Conservation (phyloP, 2,329 filamentous ascomycete species). For the Neofusicoccum kwambonambiense region DNA sequence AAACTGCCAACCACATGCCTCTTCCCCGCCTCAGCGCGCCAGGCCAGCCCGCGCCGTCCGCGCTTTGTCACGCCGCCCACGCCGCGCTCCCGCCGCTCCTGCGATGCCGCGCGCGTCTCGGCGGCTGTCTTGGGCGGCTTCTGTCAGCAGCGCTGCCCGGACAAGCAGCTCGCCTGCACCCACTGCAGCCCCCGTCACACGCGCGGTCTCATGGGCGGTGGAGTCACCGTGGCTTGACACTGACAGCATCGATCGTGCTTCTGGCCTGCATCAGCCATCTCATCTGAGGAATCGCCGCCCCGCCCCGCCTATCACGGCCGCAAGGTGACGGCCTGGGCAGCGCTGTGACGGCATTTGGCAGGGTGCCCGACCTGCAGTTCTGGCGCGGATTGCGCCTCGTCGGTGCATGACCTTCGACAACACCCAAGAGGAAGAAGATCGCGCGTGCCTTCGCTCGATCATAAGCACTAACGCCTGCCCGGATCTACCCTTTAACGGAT, state of each 20-base stretch:
- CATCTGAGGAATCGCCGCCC: not conserved
- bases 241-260: constrained; percentile 13
- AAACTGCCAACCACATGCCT: constrained; percentile 5
- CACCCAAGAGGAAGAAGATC: not conserved
- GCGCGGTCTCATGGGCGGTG: not conserved
- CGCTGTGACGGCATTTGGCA: not conserved
- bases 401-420: constrained; percentile 5
- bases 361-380: not conserved
- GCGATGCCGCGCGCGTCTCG: not conserved
- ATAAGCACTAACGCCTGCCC: constrained; percentile 9
- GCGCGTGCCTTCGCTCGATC: constrained; percentile 2
- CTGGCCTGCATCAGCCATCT: not conserved
- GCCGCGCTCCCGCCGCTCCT: not conserved
- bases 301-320: not conserved
- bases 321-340: not conserved
- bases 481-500: constrained; percentile 12
- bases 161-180: not conserved
- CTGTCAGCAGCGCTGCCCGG: not conserved
- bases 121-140: not conserved
- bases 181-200: not conserved
- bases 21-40: not conserved
- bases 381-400: not conserved
- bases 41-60: not conserved
- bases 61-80: not conserved
- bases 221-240: constrained; percentile 10